Conservation (phyloP, 2,329 filamentous ascomycete genomes). For the Fusarium sp. region DNA sequence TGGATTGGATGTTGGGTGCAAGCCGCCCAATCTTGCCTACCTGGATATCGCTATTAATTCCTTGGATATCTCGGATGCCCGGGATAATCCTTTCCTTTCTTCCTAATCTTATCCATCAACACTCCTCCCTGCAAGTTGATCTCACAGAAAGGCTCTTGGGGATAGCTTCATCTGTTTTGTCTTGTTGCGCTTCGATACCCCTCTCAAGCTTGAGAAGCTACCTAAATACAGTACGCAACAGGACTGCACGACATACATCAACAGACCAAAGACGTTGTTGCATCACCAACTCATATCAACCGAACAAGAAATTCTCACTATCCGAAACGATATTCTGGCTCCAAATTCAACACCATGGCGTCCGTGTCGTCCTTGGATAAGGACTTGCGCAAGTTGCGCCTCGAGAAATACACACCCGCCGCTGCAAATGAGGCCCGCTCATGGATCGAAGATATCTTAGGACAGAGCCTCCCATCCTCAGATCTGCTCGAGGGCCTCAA, state of each 20-base stretch:
- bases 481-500: slow-evolving; percentile 88
- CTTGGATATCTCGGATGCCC: slow-evolving; percentile 33
- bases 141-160: not conserved
- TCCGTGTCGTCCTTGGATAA: slow-evolving; percentile 94
- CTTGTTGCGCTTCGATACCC: slow-evolving; percentile 32
- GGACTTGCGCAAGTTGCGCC: slow-evolving; percentile 91
- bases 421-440: slow-evolving; percentile 83
- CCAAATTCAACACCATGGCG: slow-evolving; percentile 70
- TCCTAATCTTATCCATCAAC: slow-evolving; percentile 7
- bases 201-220: not conserved
- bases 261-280: slow-evolving; percentile 1
- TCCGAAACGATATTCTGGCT: not conserved
- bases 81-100: slow-evolving; percentile 15
- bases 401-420: slow-evolving; percentile 91
- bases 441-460: slow-evolving; percentile 87
- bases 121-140: slow-evolving; percentile 8
- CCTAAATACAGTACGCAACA: slow-evolving; percentile 2
- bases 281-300: slow-evolving; percentile 3
- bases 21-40: slow-evolving; percentile 31
- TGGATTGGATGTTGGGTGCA: slow-evolving; percentile 12
- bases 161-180: slow-evolving; percentile 11
- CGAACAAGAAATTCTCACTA: slow-evolving; percentile 1
- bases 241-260: slow-evolving; percentile 4
- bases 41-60: slow-evolving; percentile 4
- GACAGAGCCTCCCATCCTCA: slow-evolving; percentile 72